These are phyloP conservation scores for Pichia sp. DNA, from an alignment of 1,139 yeast species.

Conservation along the genomic window DNA sequence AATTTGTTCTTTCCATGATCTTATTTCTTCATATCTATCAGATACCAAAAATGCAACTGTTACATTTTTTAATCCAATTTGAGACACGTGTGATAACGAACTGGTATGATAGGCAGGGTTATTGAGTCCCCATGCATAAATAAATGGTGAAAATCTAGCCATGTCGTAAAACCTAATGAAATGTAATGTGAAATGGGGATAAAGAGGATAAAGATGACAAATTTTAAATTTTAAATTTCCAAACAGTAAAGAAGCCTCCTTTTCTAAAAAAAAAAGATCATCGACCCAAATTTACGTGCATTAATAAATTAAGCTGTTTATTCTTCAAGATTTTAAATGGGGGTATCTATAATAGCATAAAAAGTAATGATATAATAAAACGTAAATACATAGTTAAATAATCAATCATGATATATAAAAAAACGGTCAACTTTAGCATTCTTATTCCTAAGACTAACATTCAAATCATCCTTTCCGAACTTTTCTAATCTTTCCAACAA, in stretches of 20 bases:
- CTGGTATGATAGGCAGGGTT: neutral
- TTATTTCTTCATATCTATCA: slow-evolving; percentile 22
- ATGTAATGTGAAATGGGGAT: neutral
- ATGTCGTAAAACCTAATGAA: neutral
- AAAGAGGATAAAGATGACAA: neutral
- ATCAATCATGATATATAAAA: neutral
- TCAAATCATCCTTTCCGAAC: neutral
- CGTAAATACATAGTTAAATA: neutral
- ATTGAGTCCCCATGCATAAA: slow-evolving; percentile 12
- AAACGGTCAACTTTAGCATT: neutral
- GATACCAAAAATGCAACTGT: slow-evolving; percentile 24
- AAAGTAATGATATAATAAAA: neutral
- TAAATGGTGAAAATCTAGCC: slow-evolving; percentile 9
- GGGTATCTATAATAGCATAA: neutral
- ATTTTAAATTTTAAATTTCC: too few relatives aligned
- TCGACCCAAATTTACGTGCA: too few relatives aligned
- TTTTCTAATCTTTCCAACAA: neutral
- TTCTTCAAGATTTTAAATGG: neutral
- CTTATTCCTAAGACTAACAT: neutral
- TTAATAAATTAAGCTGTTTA: too few relatives aligned
- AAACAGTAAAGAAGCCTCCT: too few relatives aligned
- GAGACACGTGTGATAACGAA: slow-evolving; percentile 14
- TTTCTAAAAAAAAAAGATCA: too few relatives aligned
- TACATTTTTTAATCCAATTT: slow-evolving; percentile 13
- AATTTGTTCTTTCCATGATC: slow-evolving; percentile 15